Base-by-base conservation (phyloP, 768 basidiomycete species). In the Collybia nuda region DNA sequence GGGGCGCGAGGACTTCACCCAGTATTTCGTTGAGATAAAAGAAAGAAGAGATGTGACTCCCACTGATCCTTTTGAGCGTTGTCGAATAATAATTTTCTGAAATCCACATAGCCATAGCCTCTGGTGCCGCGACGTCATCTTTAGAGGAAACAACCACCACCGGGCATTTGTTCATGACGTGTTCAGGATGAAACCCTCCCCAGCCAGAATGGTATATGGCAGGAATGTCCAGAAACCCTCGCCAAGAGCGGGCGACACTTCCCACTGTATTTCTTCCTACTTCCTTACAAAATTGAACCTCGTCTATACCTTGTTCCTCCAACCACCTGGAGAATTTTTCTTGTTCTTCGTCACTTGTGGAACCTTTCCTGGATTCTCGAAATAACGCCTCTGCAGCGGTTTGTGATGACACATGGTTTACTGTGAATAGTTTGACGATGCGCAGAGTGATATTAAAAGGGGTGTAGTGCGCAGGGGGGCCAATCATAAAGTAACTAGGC, bases 181-280 rank as follows among this genome's bases (percentile, higher is more conserved):
- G 55, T 32, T 67, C 62, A 2, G 76, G 76, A 12, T 54, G 55
- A 54, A 75, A 80, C 5, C 73, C 60, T 48, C 68, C 80, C 80
- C 82, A 84, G 48, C 76, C 76, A 14, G 75, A 71, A 40, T 82
- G 77, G 44, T 77, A 62, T 23, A 79, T 61, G 24, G 63, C 55
- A 6, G 72, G 48, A 46, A 71, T 56, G 40, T 75, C 74, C 50
- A 73, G 64, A 56, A 81, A 80, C 0, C 82, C 84, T 38, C 69
- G 74, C 80, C 80, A 81, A 41, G 77, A 67, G 26, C 61, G 71
- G 17, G 70, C 66, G 6, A 81, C 75, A 57, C 82, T 84, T 50
- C 72, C 68, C 41, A 71, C 59, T 49, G 74, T 63, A 48, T 74
- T 77, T 49, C 59, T 54, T 2, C 76, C 77, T 50, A 78, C 63